Evolutionary conservation across 352 stramenopile genomes (phyloP).

Genomic region (Phytophthora vignae): DNA sequence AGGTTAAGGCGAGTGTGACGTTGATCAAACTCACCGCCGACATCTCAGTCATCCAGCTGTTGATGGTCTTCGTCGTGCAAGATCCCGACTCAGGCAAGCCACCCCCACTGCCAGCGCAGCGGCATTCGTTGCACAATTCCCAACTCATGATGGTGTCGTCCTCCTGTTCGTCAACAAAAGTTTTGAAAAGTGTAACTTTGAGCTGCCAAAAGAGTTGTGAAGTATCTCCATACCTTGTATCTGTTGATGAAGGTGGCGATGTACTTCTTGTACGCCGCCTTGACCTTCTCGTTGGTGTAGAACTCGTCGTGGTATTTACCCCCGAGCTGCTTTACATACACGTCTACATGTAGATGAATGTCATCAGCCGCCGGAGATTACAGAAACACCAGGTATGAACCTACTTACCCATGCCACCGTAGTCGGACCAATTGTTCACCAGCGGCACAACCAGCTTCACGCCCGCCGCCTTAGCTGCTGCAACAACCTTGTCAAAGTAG

Average conservation of each 20-base stretch:
- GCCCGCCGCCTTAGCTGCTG: slow-evolving; percentile 38
- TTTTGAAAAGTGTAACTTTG: not conserved
- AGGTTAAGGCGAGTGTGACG: not conserved
- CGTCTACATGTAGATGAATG: slow-evolving; percentile 9
- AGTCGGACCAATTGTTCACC: slow-evolving; percentile 49
- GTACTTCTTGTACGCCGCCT: slow-evolving; percentile 43
- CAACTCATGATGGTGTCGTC: slow-evolving; percentile 42
- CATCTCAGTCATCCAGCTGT: slow-evolving; percentile 22
- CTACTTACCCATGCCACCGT: slow-evolving; percentile 35
- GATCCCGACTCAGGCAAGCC: slow-evolving; percentile 16
- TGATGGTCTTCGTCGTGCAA: slow-evolving; percentile 21
- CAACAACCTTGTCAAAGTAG: slow-evolving; percentile 42
- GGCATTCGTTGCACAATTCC: slow-evolving; percentile 39
- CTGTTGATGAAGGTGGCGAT: not conserved
- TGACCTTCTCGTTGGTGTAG: slow-evolving; percentile 42
- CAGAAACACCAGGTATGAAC: not conserved
- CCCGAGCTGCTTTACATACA: slow-evolving; percentile 41
- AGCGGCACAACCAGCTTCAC: slow-evolving; percentile 34
- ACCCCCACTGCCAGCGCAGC: slow-evolving; percentile 27
- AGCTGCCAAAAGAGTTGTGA: not conserved
- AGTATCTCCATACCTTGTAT: not conserved
- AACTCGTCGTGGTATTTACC: slow-evolving; percentile 46
- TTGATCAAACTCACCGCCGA: slow-evolving; percentile 12
- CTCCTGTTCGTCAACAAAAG: not conserved
- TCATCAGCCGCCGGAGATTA: not conserved